These are phyloP conservation scores for Vitellaria paradoxa DNA, from an alignment of 179 eudicot species.

Conservation along the genomic window DNA sequence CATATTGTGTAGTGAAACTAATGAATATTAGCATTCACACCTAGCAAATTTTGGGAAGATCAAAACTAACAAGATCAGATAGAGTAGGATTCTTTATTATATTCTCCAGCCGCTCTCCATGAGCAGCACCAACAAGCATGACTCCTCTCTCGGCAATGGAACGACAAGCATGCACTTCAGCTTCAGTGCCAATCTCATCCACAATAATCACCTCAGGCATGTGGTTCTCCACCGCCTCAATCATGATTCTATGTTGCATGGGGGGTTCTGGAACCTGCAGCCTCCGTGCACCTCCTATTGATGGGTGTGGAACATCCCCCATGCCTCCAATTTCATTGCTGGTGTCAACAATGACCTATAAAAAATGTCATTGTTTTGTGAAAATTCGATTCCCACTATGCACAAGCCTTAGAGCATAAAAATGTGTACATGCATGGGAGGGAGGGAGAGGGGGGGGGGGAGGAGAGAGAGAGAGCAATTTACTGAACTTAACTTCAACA, in stretches of 20 bases:
- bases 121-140: constrained; percentile 58
- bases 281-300: constrained; percentile 45
- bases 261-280: constrained; percentile 44
- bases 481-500: constrained; percentile 5
- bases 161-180: constrained; percentile 50
- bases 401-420: background rate
- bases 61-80: constrained; percentile 36
- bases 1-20: background rate
- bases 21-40: background rate
- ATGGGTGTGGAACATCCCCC: constrained; percentile 56
- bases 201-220: constrained; percentile 58
- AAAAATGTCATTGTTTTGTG: constrained; percentile 7
- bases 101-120: constrained; percentile 45
- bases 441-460: background rate
- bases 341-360: constrained; percentile 50
- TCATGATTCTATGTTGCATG: constrained; percentile 49
- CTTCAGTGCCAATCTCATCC: constrained; percentile 50
- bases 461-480: too few relatives aligned
- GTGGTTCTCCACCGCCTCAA: constrained; percentile 61
- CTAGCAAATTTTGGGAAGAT: background rate
- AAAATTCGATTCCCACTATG: background rate
- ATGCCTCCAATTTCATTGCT: constrained; percentile 57
- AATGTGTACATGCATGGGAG: background rate
- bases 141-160: constrained; percentile 62
- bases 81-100: constrained; percentile 45